Evolutionary conservation across 2,329 filamentous ascomycete species (phyloP), one percentile per base, ranked within the genome.

Genomic region (Pseudopyrenochaeta lycopersici): DNA sequence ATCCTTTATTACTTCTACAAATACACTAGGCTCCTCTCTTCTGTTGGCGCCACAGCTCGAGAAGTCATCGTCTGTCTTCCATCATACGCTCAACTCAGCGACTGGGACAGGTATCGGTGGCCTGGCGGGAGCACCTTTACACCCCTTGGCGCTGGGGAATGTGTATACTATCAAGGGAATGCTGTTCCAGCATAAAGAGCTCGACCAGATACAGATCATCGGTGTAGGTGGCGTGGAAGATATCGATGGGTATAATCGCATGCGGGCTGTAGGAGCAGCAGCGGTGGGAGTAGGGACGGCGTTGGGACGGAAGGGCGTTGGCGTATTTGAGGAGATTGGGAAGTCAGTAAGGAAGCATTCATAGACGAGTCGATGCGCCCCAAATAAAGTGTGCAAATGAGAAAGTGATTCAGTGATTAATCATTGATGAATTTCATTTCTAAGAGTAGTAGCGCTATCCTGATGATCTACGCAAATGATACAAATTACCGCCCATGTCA

Each of bases 171-270:
- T 94, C n/a, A 76, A 87, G 17, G 73, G 70, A 17, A 69, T 90
- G 75, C 71, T 93, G 14, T 84, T 88, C 60, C 72, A 76, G 30
- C 66, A 80, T 12, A 65, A 77, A 0, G 53, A 73, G 49, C 72
- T 91, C 42, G 73, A 73, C 9, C 77, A 82, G n/a, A 78, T 93
- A 20, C 77, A 78, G 14, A 79, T 93, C 27, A 86, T 93, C 49
- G 90, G 90, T 0, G 84, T 90, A 0, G 90, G 90, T 1, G 90
- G 90, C 1, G 90, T 93, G 1, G 77, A 81, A 20, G 88, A 92
- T 68, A 77, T 74, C 0, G 80, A 75, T 2, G 89, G 88, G 1
- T 91, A 82, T 62, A 74, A 76, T 50, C 80, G 90, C 58, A 92
- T 92, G 39, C 81, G 78, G 59, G 76, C 73, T 6, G 90, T 85